Evolutionary conservation across 2,329 filamentous ascomycete genomes (phyloP).

Genomic region (Diaporthe citriasiana): DNA sequence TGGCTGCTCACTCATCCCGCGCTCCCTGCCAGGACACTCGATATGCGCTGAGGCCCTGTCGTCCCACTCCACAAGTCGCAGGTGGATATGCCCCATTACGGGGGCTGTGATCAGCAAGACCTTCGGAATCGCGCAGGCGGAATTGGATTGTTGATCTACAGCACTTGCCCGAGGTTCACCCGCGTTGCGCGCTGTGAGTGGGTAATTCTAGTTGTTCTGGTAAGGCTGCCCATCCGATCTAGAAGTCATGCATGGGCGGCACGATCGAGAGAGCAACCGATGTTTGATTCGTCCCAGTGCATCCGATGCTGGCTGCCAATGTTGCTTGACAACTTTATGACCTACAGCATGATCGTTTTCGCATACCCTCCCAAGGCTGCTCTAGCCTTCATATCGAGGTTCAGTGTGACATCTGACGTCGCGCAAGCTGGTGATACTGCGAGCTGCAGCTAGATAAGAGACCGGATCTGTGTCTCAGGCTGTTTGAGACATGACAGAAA

Average conservation of each 20-base stretch:
- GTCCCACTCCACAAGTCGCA: conserved; percentile 30
- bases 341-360: not conserved
- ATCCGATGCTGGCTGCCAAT: conserved; percentile 21
- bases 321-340: conserved; percentile 14
- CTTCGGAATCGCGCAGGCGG: conserved; percentile 21
- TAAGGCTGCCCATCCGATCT: conserved; percentile 36
- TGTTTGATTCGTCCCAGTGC: conserved; percentile 21
- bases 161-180: conserved; percentile 19
- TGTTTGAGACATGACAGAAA: conserved; percentile 35
- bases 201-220: conserved; percentile 2
- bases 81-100: conserved; percentile 22
- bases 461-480: not conserved
- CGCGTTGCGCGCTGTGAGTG: conserved; percentile 14
- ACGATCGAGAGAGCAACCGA: conserved; percentile 12
- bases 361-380: not conserved
- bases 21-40: conserved; percentile 8
- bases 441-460: conserved; percentile 12
- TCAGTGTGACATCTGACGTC: not conserved
- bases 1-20: conserved; percentile 32
- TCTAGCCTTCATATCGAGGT: not conserved
- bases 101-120: conserved; percentile 29
- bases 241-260: conserved; percentile 29
- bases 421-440: conserved; percentile 10
- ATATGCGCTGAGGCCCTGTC: conserved; percentile 10
- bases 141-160: conserved; percentile 18